These are phyloP conservation scores for Nowakowskiella sp. DNA, from an alignment of 192 early-diverging fungal species.

Conservation along the genomic window DNA sequence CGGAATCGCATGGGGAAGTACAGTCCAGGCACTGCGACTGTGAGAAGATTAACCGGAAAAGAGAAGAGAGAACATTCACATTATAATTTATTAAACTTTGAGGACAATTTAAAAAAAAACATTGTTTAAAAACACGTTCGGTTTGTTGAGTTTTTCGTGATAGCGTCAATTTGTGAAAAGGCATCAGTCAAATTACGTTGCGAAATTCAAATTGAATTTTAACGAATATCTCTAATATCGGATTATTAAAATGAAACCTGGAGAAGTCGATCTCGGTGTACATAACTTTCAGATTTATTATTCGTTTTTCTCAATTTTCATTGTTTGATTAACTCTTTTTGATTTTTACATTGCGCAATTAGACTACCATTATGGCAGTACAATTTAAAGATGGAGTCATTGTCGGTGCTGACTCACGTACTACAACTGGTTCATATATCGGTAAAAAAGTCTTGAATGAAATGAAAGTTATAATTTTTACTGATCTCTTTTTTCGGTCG, in stretches of 20 bases:
- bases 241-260: constrained; percentile 85
- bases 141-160: too few species aligned
- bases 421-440: constrained; percentile 92
- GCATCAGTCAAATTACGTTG: too few species aligned
- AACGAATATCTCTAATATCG: too few species aligned
- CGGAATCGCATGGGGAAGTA: constrained; percentile 74
- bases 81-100: too few species aligned
- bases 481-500: too few species aligned
- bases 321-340: not conserved
- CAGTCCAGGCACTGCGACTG: constrained; percentile 76
- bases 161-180: too few species aligned
- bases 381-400: constrained; percentile 85
- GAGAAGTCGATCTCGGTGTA: constrained; percentile 93
- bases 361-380: constrained; percentile 98
- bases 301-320: not conserved
- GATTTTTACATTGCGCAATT: constrained; percentile 6
- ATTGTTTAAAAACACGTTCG: too few species aligned
- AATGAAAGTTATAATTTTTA: constrained; percentile 4
- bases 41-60: constrained; percentile 44
- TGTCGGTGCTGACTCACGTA: constrained; percentile 94
- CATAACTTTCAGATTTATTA: constrained; percentile 18
- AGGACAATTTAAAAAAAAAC: too few species aligned
- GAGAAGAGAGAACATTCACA: too few species aligned
- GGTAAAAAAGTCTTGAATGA: constrained; percentile 24
- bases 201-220: too few species aligned